These are phyloP conservation scores for Dimocarpus longan DNA, from an alignment of 345 rosid genomes.

Conservation along the genomic window DNA sequence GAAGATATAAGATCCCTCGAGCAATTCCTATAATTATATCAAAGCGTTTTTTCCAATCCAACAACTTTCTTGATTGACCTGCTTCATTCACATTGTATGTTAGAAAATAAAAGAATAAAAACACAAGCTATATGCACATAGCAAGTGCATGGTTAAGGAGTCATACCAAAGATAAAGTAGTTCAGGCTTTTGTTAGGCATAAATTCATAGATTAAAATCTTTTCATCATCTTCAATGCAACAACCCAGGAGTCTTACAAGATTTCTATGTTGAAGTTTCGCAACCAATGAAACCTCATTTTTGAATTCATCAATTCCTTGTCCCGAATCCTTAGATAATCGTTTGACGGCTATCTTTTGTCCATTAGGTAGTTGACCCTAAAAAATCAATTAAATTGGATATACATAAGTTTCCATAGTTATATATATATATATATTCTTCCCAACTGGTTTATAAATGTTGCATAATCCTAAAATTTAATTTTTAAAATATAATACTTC, in stretches of 20 bases:
- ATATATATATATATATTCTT: not conserved
- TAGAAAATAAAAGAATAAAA: too few relatives aligned
- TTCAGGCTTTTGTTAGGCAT: slow-evolving; percentile 18
- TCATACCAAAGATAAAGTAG: slow-evolving; percentile 10
- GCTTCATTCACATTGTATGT: too few relatives aligned
- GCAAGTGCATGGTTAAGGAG: not conserved
- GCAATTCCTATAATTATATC: too few relatives aligned
- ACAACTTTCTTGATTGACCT: too few relatives aligned
- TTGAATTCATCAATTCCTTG: slow-evolving; percentile 6
- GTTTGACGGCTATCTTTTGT: not conserved
- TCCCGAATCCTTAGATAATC: not conserved
- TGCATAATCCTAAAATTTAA: too few relatives aligned
- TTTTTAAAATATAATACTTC: too few relatives aligned
- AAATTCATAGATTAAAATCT: slow-evolving; percentile 12
- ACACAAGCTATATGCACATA: too few relatives aligned
- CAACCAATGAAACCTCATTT: slow-evolving; percentile 10
- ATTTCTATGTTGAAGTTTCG: slow-evolving; percentile 18
- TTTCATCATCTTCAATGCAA: slow-evolving; percentile 10
- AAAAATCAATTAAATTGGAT: not conserved
- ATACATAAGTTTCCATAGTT: not conserved
- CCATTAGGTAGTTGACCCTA: slow-evolving; percentile 1
- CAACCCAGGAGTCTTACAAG: slow-evolving; percentile 12
- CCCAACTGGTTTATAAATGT: too few relatives aligned
- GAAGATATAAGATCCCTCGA: too few relatives aligned
- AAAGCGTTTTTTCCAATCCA: too few relatives aligned